A percentile compares a stretch with the other conserved stretches of the same genome.
These are phyloP conservation scores for Podila clonocystis DNA, from an alignment of 192 early-diverging fungal genomes.

Conservation along the genomic window DNA sequence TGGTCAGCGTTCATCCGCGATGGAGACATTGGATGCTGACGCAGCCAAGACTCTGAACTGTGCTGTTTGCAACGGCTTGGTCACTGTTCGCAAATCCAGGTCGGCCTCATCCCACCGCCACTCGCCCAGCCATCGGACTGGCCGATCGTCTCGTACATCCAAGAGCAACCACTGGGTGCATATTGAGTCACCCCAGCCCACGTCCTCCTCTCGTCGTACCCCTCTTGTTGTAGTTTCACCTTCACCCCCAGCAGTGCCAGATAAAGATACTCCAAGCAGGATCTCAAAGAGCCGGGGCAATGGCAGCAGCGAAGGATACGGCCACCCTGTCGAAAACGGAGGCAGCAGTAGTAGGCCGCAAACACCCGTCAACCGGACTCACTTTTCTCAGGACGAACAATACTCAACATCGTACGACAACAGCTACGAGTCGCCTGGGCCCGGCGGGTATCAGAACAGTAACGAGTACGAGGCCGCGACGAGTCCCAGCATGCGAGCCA, in stretches of 20 bases:
- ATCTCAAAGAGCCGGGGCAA: neutral
- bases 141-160: constrained; percentile 1
- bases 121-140: neutral
- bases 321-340: neutral
- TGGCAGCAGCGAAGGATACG: neutral
- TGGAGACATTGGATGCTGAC: neutral
- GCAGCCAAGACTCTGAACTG: constrained; percentile 15
- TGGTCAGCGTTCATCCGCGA: neutral
- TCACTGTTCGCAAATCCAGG: constrained; percentile 16
- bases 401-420: constrained; percentile 11
- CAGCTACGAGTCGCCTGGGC: constrained; percentile 2
- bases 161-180: constrained; percentile 4
- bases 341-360: neutral
- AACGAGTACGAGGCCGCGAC: constrained; percentile 49
- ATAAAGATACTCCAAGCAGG: neutral
- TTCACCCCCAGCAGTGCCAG: neutral
- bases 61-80: constrained; percentile 36
- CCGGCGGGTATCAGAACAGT: constrained; percentile 34
- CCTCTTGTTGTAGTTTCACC: neutral
- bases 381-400: neutral
- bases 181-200: neutral
- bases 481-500: constrained; percentile 36
- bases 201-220: neutral
- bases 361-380: neutral
- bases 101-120: neutral